Percentiles rank a stretch among this genome's conserved stretches.
These are phyloP conservation scores for Akanthomyces uredinophilus DNA, from an alignment of 2,329 filamentous ascomycete genomes.

Conservation along the genomic window DNA sequence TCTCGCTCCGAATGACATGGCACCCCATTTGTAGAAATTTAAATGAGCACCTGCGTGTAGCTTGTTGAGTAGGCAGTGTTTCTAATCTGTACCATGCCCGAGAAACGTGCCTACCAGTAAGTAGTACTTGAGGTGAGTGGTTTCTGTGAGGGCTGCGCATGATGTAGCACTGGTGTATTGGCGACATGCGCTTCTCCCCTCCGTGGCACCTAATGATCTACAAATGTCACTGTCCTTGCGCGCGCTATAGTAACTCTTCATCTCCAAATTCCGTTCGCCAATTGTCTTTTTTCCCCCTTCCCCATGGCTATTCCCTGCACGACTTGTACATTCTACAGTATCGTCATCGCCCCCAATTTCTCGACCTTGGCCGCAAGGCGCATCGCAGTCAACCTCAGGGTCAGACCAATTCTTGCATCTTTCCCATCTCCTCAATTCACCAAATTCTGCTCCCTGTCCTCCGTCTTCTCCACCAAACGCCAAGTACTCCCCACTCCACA, in stretches of 20 bases:
- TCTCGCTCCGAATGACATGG: background rate
- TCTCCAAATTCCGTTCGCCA: background rate
- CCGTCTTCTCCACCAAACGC: background rate
- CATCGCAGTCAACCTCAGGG: background rate
- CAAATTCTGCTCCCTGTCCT: background rate
- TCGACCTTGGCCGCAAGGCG: background rate
- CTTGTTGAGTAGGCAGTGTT: background rate
- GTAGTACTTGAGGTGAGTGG: background rate
- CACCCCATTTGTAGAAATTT: no score
- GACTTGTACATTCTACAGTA: background rate
- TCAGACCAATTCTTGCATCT: background rate
- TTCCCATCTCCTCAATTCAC: background rate
- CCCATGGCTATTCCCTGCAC: background rate
- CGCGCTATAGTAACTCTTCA: background rate
- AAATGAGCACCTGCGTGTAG: background rate
- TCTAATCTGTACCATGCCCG: background rate
- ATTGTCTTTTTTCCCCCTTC: background rate
- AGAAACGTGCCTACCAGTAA: background rate
- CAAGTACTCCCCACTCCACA: background rate
- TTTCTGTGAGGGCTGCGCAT: background rate
- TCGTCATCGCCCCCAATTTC: background rate
- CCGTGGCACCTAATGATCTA: background rate
- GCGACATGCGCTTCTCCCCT: background rate
- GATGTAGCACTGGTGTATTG: background rate
- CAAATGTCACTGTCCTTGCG: background rate